These are phyloP conservation scores for Zygosaccharomyces pseudobailii DNA, from an alignment of 1,139 yeast genomes.

Conservation along the genomic window DNA sequence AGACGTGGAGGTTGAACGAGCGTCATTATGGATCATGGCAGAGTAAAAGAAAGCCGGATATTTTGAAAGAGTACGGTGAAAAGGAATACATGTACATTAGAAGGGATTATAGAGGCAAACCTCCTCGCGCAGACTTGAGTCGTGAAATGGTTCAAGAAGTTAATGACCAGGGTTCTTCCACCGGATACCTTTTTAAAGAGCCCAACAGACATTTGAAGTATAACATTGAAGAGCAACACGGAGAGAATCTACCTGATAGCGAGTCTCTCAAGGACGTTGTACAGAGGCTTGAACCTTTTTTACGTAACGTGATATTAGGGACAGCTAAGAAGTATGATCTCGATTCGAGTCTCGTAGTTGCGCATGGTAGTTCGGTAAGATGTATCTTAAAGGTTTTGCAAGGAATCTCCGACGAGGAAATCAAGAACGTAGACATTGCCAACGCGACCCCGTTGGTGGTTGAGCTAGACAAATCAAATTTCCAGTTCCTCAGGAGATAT, in stretches of 20 bases:
- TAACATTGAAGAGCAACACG: constrained; percentile 37
- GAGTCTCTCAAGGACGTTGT: constrained; percentile 69
- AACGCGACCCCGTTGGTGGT: constrained; percentile 70
- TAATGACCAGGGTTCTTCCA: constrained; percentile 29
- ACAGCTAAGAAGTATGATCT: constrained; percentile 38
- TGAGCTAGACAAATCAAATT: constrained; percentile 44
- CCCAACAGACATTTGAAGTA: constrained; percentile 34
- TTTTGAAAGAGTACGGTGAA: constrained; percentile 50
- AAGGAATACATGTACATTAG: constrained; percentile 62
- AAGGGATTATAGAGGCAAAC: constrained; percentile 63
- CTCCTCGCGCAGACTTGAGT: constrained; percentile 46
- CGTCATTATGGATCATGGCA: constrained; percentile 76
- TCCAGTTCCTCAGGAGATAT: constrained; percentile 42
- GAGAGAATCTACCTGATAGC: constrained; percentile 49
- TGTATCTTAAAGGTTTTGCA: constrained; percentile 58
- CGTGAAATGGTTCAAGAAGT: constrained; percentile 33
- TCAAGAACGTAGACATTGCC: constrained; percentile 65
- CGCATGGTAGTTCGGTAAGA: constrained; percentile 75
- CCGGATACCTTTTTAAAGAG: constrained; percentile 35
- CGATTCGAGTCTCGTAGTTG: constrained; percentile 55
- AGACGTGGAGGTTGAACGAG: constrained; percentile 69
- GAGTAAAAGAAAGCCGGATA: constrained; percentile 57
- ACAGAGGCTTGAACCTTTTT: constrained; percentile 54
- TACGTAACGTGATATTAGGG: constrained; percentile 42
- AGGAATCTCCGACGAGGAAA: constrained; percentile 55